Evolutionary conservation across 306 rosid species (phyloP), one percentile per base, ranked within the genome.

Genomic region (Begonia masoniana): DNA sequence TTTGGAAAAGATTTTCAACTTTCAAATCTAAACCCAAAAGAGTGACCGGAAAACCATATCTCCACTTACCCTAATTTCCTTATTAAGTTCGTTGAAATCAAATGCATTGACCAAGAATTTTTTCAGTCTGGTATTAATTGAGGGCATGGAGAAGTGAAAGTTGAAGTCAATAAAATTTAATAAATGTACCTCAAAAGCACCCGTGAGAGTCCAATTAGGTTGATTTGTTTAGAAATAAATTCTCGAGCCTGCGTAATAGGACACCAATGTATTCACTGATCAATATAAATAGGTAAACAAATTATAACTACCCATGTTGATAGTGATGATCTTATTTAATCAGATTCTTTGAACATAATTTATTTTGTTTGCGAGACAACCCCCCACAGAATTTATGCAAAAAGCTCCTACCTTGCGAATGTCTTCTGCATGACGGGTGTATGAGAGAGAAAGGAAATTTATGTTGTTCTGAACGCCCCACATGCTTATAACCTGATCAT

Each of bases 401-500:
- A 60, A 15, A 39, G 57, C 55, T 57, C 78, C 58, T 72, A 88
- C 97, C 45, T 78, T 78, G 54, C 94, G 89, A 67, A 88, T 67
- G 71, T 88, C 97, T 74, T 88, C 81, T 56, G 89, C 95, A 49
- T 80, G 94, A 7, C 97, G 70, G 13, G 95, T 76, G 56, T 72
- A 74, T 14, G 97, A 82, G 68, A 88, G 59, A n/a, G 97, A 88
- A 60, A 88, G 82, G 72, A 88, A 82, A 72, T 88, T 95, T 36
- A 88, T 88, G 41, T 67, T 88, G 76, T 88, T 88, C 64, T 58
- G 67, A 63, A 69, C 89, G 47, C 89, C 97, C 97, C 97, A 88
- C 5, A 87, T 79, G 66, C 83, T 78, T 75, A 88, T 88, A 63
- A 79, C 81, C 97, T 88, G 82, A 51, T 49, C 15, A 31, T 11